Base-by-base conservation (phyloP, 1,284 basidiomycete species). In the Leccinum pachyderme region DNA sequence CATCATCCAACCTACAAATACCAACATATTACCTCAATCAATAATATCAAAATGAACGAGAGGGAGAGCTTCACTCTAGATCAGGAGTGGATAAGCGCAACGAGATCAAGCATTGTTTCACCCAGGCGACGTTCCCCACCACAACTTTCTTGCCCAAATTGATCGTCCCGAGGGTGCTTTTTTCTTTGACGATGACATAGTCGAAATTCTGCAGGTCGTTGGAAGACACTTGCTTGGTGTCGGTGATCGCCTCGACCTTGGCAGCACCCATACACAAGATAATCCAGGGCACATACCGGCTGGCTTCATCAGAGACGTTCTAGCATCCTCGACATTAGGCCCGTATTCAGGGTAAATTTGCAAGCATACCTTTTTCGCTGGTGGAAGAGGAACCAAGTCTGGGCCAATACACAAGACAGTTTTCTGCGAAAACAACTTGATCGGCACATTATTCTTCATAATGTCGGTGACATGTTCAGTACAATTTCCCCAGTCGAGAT, bases 31-130 rank as follows among this genome's bases (percentile, higher is more conserved):
- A 41, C 39, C 39, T 41, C 39, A 41, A 56, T 53, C 48, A 47
- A 48, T 54, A 48, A 29, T 11, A 43, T 28, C 33, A 44, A 44
- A 37, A 46, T 50, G n/a, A 47, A 18, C 2, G 35, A 29, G 22
- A 22, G 45, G 50, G 27, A 31, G 18, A 29, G 22, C 4, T 9
- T 52, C 43, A 69, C 47, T 62, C 56, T 47, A 49, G 47, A 41
- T 54, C 54, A 2, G 63, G 59, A 15, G 13, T 25, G 9, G 49
- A 52, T n/a, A 70, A 45, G 13, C 71, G 68, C n/a, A 66, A 67
- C 37, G 67, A 67, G 35, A 91, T 81, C 39, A 95, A 73, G 63
- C 89, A 91, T 51, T 91, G 83, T 70, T 94, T 95, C 47, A 95
- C 80, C 91, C 91, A 94, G 24, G 70, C 67, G 66, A 89, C 81